Evolutionary conservation across 2,329 filamentous ascomycete genomes (phyloP), one percentile per base, ranked within the genome.

Genomic region (Colletotrichum echinochloae): DNA sequence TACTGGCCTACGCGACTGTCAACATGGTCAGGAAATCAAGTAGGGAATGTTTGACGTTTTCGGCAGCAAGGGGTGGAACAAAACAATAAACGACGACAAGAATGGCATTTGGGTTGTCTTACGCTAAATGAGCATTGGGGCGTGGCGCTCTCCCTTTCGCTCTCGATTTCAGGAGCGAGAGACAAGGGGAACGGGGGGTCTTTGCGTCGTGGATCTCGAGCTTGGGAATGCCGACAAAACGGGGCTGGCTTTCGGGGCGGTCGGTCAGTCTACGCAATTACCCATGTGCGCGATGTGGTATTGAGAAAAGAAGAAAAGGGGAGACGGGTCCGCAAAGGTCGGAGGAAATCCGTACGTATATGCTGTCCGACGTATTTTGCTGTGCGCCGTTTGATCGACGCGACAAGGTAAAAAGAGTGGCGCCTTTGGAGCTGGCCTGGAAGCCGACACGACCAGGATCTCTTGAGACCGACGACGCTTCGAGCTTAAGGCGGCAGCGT

Each of bases 71-170:
- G 60, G 54, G 54, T 51, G 33, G 26, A 35, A 46, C 26, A 30
- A 52, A 57, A 62, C 35, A 52, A 44, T 46, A 28, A 41, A 23
- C 37, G 33, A 57, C 48, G 39, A 68, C 54, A 55, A 60, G 56
- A 44, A 59, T 7, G 28, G 44, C 11, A 28, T 33, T 60, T 28
- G 35, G 54, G 51, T n/a, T n/a, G n/a, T 74, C 77, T 75, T 74
- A 79, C 76, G 78, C 76, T 73, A 78, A 72, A 72, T 70, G 60
- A 78, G 75, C 77, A 78, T 77, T 66, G 67, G 64, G 61, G 39
- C 44, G 60, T 65, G 72, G 56, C 69, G 68, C 59, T 65, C 60
- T 69, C 60, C 60, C 65, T 65, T 60, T 65, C 28, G 51, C 39
- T 67, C 57, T 59, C 44, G 41, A 28, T 30, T 23, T 16, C 9